A percentile compares a stretch with the other conserved stretches of the same genome.
These are phyloP conservation scores for Aquilaria malaccensis DNA, from an alignment of 345 rosid genomes.

Conservation along the genomic window DNA sequence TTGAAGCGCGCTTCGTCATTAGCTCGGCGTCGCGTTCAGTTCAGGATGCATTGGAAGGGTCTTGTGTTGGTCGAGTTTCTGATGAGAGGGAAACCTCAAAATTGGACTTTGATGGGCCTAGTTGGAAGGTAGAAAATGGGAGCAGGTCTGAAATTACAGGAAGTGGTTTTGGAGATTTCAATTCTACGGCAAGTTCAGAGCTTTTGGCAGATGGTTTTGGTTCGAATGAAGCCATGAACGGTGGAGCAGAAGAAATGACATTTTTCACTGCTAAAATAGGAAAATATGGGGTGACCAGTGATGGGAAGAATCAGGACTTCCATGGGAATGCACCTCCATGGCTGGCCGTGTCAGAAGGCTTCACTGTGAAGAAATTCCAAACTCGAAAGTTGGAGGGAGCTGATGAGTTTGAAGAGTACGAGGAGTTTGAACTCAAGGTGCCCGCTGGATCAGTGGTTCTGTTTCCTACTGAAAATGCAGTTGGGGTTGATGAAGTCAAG, in stretches of 20 bases:
- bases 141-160: not conserved
- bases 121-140: conserved; percentile 12
- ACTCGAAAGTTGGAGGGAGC: conserved; percentile 10
- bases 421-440: conserved; percentile 49
- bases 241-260: conserved; percentile 14
- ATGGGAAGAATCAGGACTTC: conserved; percentile 16
- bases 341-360: conserved; percentile 43
- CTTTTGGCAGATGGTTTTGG: conserved; percentile 1
- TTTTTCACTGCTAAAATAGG: conserved; percentile 24
- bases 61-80: conserved; percentile 12
- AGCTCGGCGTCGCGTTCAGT: conserved; percentile 20
- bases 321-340: conserved; percentile 36
- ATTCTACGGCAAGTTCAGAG: not conserved
- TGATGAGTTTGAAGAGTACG: conserved; percentile 31
- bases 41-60: conserved; percentile 12
- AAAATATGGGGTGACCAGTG: conserved; percentile 26
- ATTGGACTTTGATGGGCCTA: conserved; percentile 13
- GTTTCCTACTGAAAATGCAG: conserved; percentile 54
- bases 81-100: conserved; percentile 9
- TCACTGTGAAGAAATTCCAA: conserved; percentile 44
- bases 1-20: conserved; percentile 45
- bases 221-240: not conserved
- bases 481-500: conserved; percentile 37
- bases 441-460: conserved; percentile 58
- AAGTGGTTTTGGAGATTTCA: not conserved